Evolutionary conservation across 2,329 filamentous ascomycete species (phyloP), one percentile per base, ranked within the genome.

Genomic region (Cladosporium phlei): DNA sequence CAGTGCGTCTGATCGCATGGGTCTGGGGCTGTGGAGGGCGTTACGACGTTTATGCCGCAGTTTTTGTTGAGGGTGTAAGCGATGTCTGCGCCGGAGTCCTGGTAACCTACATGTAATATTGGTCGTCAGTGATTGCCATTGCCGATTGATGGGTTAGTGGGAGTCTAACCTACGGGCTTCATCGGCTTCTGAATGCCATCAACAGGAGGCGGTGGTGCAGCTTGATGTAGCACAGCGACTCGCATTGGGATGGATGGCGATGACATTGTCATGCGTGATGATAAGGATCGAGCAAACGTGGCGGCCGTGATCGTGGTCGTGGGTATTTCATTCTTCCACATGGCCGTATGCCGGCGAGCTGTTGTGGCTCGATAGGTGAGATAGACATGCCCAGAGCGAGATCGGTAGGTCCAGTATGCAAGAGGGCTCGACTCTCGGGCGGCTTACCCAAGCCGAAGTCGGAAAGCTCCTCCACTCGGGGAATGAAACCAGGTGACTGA

Each of bases 71-170:
- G 59, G 1, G 61, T 62, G 53, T 66, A 73, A 6, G 71, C 71
- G 40, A 76, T 73, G 49, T 76, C 73, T 16, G 71, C 66, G 3
- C 72, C 68, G 0, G 72, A 74, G 52, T 75, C 72, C 38, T 67
- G 67, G 48, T 75, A 75, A 7, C 72, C 72, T 74, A 44, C 3
- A 21, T 5, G 3, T 33, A n/a, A 37, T 19, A 3, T 37, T 19
- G 28, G 19, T 38, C 5, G 12, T 24, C 11, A 10, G 22, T 9
- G 2, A 11, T 1, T 29, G 10, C 2, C n/a, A n/a, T 3, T 4
- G 7, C 20, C 6, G 16, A 10, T 8, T 19, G 5, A 39, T 24
- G 1, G 20, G 1, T n/a, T 2, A 7, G 11, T 9, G 9, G 19
- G 7, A 20, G 9, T 37, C 55, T 27, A 54, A 69, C 70, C 68